Conservation (phyloP, 306 rosid genomes). For the Trifolium dubium region DNA sequence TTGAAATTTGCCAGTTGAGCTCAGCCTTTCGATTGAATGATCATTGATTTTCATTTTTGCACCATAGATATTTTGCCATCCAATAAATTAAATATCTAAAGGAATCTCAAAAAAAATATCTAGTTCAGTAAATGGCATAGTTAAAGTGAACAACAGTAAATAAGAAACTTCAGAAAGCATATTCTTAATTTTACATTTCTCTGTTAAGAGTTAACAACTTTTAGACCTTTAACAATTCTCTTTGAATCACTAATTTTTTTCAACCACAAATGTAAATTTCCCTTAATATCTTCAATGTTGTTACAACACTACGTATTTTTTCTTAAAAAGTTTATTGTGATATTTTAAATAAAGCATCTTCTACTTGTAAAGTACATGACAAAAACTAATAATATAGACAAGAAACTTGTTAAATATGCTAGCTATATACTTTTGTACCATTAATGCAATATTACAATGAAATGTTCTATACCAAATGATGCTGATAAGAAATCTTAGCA, state of each 20-base stretch:
- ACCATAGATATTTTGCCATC: constrained; percentile 36
- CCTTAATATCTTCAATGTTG: neutral
- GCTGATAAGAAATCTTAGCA: constrained; percentile 49
- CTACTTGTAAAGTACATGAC: constrained; percentile 18
- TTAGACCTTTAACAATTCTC: too few species aligned
- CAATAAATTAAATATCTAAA: constrained; percentile 34
- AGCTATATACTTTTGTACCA: constrained; percentile 4
- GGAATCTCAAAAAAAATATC: constrained; percentile 28
- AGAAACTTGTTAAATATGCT: neutral
- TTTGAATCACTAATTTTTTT: neutral
- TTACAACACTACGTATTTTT: neutral
- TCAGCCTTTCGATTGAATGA: too few species aligned
- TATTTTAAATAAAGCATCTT: neutral
- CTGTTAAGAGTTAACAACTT: too few species aligned
- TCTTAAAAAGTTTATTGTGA: constrained; percentile 6
- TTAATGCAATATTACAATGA: neutral
- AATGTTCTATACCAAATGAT: constrained; percentile 27
- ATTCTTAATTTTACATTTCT: neutral
- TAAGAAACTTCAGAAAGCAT: constrained; percentile 1
- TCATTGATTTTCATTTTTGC: neutral
- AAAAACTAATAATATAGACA: constrained; percentile 1
- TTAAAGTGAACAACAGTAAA: constrained; percentile 31
- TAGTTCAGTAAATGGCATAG: constrained; percentile 1
- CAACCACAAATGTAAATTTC: neutral
- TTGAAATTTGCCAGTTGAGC: too few species aligned